Base-by-base conservation (phyloP, 495 filamentous ascomycete species). In the Talaromyces nanjingensis region DNA sequence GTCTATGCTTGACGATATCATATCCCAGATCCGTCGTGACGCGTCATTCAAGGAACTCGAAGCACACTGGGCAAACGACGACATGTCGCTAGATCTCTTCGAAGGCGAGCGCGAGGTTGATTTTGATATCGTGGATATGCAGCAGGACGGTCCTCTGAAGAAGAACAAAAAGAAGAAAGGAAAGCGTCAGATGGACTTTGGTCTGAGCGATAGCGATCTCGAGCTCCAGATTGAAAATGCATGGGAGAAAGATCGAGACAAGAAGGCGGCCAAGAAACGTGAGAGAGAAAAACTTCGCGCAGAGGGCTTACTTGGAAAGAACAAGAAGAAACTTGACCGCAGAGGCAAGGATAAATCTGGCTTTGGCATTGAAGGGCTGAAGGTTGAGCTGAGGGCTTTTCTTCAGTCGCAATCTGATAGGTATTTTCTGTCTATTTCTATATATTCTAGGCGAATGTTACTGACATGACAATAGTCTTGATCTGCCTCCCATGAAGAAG, bases 401-500 rank as follows among this genome's bases (percentile, higher is more conserved):
- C 76, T 98, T 9, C 68, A 86, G 18, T 82, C 87, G 24, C 69
- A 81, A 4, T 79, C 79, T 20, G 80, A 86, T 69, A 89, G 81
- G 90, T 93, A 81, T 64, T 81, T 70, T 34, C 6, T 45, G 16
- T 54, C 42, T 22, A 59, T 37, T n/a, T 53, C 14, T 25, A n/a
- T 34, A 6, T 8, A 18, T 54, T 53, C 20, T 22, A 53, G 11
- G 22, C 24, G 18, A 27, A 11, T 25, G 4, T 24, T 58, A 64
- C n/a, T 64, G n/a, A 64, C 25, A 33, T n/a, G 0, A 37, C 22
- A 5, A 18, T 66, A 96, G 92, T 59, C 79, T 93, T 12, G 74
- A 87, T 20, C 77, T 98, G 11, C 92, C 94, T 5, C 91, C 93
- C 2, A 93, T 98, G 85, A 85, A 87, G 29, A 92, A 90, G 66